Conservation (phyloP, 768 basidiomycete genomes). For the Clavaria fumosa region DNA sequence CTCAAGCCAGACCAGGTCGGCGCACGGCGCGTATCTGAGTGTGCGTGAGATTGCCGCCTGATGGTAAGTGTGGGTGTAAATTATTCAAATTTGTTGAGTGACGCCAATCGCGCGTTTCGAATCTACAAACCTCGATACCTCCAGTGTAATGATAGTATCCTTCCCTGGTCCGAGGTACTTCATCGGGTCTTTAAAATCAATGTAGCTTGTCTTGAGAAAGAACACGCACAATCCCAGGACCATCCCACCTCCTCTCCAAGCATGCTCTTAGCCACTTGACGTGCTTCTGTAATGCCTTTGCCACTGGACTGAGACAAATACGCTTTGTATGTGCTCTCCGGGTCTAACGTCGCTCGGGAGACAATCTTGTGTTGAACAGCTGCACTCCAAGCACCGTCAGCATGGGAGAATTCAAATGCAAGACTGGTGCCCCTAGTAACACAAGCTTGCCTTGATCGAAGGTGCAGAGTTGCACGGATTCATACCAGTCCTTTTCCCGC, state of each 20-base stretch:
- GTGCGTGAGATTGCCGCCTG: constrained; percentile 71
- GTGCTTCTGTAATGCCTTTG: constrained; percentile 60
- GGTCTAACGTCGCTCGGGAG: constrained; percentile 29
- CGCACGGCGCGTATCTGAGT: constrained; percentile 67
- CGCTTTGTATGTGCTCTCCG: constrained; percentile 35
- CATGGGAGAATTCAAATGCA: too few species aligned
- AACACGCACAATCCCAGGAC: constrained; percentile 70
- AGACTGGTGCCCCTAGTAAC: too few species aligned
- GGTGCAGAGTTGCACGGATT: constrained; percentile 51
- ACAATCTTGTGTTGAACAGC: too few species aligned
- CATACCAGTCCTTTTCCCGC: constrained; percentile 66
- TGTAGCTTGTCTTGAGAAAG: neutral
- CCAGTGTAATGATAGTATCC: constrained; percentile 83
- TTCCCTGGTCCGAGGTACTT: constrained; percentile 78
- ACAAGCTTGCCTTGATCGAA: constrained; percentile 73
- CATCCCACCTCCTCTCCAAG: constrained; percentile 60
- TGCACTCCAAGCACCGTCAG: too few species aligned
- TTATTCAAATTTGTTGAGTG: neutral
- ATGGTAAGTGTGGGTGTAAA: neutral
- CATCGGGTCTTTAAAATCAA: constrained; percentile 3
- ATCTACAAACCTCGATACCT: constrained; percentile 66
- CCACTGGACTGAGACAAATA: constrained; percentile 43
- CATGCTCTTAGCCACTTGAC: constrained; percentile 58
- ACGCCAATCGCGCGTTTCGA: too few species aligned
- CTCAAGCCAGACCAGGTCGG: constrained; percentile 87